Evolutionary conservation across 2,329 filamentous ascomycete species (phyloP).

Genomic region (Xylaria hypoxylon): DNA sequence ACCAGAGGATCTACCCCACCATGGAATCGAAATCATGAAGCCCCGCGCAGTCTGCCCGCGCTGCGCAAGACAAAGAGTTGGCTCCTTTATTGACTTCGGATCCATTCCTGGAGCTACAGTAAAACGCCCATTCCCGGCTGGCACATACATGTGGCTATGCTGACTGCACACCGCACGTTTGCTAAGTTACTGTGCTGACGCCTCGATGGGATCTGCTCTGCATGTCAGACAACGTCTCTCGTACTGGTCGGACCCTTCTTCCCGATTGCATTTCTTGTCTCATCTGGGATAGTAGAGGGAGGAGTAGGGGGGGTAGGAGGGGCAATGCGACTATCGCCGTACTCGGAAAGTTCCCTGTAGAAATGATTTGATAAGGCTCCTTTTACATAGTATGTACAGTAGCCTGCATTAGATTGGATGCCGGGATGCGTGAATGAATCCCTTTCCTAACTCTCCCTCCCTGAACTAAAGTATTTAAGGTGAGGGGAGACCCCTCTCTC

Average conservation of each 20-base stretch:
- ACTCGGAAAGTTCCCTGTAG: constrained; percentile 23
- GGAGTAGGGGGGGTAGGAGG: constrained; percentile 9
- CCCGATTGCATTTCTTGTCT: constrained; percentile 1
- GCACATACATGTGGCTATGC: constrained; percentile 26
- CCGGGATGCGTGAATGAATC: constrained; percentile 29
- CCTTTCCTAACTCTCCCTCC: constrained; percentile 10
- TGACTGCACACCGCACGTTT: constrained; percentile 40
- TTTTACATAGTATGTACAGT: constrained; percentile 19
- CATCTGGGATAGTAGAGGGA: background rate
- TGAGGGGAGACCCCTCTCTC: constrained; percentile 20
- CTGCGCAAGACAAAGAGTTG: constrained; percentile 20
- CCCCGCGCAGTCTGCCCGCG: constrained; percentile 37
- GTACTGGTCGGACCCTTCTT: constrained; percentile 23
- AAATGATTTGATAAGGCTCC: constrained; percentile 35
- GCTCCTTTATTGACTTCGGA: constrained; percentile 6
- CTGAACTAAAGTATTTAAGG: constrained; percentile 30
- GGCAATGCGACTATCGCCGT: constrained; percentile 7
- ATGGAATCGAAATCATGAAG: constrained; percentile 23
- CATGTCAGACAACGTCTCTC: constrained; percentile 33
- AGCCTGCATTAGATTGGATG: constrained; percentile 36
- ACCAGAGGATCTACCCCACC: constrained; percentile 35
- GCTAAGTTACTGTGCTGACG: constrained; percentile 36
- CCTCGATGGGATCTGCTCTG: constrained; percentile 33
- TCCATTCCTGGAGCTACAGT: constrained; percentile 34
- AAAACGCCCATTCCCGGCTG: constrained; percentile 32